phyloP scores from a whole-genome alignment of 1,284 basidiomycete species.

The Fomitopsis palustris region DNA sequence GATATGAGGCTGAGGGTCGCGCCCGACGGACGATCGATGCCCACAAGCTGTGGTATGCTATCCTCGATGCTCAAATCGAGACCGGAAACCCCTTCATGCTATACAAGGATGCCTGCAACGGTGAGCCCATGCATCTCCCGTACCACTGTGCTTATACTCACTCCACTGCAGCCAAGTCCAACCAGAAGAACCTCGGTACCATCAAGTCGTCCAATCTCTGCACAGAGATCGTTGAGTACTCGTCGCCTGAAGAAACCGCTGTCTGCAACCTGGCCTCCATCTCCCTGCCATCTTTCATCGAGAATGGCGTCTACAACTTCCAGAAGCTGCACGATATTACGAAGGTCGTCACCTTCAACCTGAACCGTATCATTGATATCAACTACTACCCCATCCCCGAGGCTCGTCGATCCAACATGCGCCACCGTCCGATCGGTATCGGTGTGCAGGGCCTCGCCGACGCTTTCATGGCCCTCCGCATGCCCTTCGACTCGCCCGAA shows the following conservation, averaged over 20 bases:
- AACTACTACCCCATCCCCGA: constrained; percentile 95
- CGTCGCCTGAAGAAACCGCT: constrained; percentile 95
- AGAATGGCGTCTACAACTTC: constrained; percentile 83
- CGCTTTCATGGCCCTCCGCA: constrained; percentile 94
- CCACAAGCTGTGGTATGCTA: constrained; percentile 98
- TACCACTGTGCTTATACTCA: neutral
- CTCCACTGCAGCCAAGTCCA: constrained; percentile 76
- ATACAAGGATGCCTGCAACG: constrained; percentile 91
- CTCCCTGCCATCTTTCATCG: constrained; percentile 88
- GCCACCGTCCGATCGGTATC: constrained; percentile 96
- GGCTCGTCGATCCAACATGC: constrained; percentile 92
- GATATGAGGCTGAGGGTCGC: constrained; percentile 91
- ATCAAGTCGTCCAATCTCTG: constrained; percentile 99
- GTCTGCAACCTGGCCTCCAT: constrained; percentile 99
- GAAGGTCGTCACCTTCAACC: constrained; percentile 90
- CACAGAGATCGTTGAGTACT: constrained; percentile 99
- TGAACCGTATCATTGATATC: constrained; percentile 93
- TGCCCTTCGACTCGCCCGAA: constrained; percentile 92
- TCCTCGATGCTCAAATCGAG: constrained; percentile 96
- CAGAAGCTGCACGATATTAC: constrained; percentile 92
- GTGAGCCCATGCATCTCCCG: constrained; percentile 38
- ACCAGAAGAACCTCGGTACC: constrained; percentile 98
- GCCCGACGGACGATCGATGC: constrained; percentile 88
- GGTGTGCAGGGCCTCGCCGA: constrained; percentile 99
- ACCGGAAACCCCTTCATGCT: constrained; percentile 98